phyloP scores from a whole-genome alignment of 169 alveolate species.

The Eimeria brunetti region DNA sequence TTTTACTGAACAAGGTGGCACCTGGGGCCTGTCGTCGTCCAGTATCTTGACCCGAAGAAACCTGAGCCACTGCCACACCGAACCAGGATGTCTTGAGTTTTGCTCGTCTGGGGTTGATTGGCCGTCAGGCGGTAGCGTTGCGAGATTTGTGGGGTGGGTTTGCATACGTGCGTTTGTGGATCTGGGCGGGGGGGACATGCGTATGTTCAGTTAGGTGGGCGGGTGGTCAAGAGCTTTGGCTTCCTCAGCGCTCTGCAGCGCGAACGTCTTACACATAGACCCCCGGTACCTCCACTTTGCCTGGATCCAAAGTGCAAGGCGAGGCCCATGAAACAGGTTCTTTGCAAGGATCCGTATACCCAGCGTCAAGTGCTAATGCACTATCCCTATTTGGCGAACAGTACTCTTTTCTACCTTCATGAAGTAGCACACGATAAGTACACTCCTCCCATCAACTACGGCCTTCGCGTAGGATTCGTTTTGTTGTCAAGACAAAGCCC shows the following conservation, averaged over 20 bases:
- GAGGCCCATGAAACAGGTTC: conserved; percentile 85
- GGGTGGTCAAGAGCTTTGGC: conserved; percentile 73
- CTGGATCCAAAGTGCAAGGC: conserved; percentile 76
- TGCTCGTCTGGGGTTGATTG: neutral
- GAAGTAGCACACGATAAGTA: conserved; percentile 74
- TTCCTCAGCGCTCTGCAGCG: conserved; percentile 62
- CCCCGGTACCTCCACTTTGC: conserved; percentile 76
- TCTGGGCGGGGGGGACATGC: neutral
- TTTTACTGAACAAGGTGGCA: neutral
- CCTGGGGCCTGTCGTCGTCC: neutral
- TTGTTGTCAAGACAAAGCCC: conserved; percentile 97
- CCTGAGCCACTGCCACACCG: neutral
- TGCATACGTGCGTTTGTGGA: neutral
- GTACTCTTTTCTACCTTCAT: conserved; percentile 74
- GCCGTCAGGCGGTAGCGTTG: neutral
- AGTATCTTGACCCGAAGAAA: too few species aligned
- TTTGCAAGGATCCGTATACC: conserved; percentile 91
- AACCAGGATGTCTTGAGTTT: neutral
- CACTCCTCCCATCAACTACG: conserved; percentile 76
- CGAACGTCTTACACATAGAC: conserved; percentile 70
- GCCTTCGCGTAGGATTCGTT: conserved; percentile 94
- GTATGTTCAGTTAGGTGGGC: conserved; percentile 46
- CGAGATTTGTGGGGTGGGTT: neutral
- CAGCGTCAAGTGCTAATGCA: conserved; percentile 91
- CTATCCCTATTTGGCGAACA: conserved; percentile 90